Percentiles rank a stretch among this genome's conserved stretches.
Conservation (phyloP, 2,329 filamentous ascomycete genomes). For the Cytospora chrysosperma region DNA sequence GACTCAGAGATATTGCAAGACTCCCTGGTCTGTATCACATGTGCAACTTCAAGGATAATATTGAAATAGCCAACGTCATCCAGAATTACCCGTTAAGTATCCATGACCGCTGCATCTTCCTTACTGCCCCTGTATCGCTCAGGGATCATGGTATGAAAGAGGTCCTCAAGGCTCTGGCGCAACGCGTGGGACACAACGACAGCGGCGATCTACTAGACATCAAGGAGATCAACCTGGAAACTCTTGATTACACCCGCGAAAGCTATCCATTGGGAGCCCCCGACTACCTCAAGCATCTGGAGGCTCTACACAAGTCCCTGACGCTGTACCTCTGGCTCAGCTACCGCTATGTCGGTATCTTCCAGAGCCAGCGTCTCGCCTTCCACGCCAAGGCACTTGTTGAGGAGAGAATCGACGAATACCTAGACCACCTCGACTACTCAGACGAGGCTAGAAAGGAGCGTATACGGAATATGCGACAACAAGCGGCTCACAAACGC, state of each 20-base stretch:
- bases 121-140: slow-evolving; percentile 66
- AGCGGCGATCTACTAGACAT: slow-evolving; percentile 72
- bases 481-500: slow-evolving; percentile 25
- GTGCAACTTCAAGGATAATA: slow-evolving; percentile 60
- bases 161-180: slow-evolving; percentile 64
- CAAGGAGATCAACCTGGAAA: slow-evolving; percentile 65
- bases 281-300: slow-evolving; percentile 66
- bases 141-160: slow-evolving; percentile 46
- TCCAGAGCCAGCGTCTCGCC: slow-evolving; percentile 71
- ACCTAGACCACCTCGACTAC: slow-evolving; percentile 57
- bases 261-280: slow-evolving; percentile 39
- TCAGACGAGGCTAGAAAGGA: slow-evolving; percentile 37
- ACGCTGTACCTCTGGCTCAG: slow-evolving; percentile 92
- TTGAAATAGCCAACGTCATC: slow-evolving; percentile 71
- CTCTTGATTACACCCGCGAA: slow-evolving; percentile 63
- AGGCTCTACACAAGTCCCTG: slow-evolving; percentile 76
- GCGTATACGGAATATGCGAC: slow-evolving; percentile 21
- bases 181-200: slow-evolving; percentile 65
- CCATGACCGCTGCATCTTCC: slow-evolving; percentile 72
- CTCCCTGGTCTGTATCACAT: slow-evolving; percentile 69
- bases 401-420: slow-evolving; percentile 70
- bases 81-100: slow-evolving; percentile 70
- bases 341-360: slow-evolving; percentile 81
- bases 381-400: slow-evolving; percentile 76
- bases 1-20: slow-evolving; percentile 67